phyloP scores from a whole-genome alignment of 1,284 basidiomycete species.

The Cryptococcus sp. region DNA sequence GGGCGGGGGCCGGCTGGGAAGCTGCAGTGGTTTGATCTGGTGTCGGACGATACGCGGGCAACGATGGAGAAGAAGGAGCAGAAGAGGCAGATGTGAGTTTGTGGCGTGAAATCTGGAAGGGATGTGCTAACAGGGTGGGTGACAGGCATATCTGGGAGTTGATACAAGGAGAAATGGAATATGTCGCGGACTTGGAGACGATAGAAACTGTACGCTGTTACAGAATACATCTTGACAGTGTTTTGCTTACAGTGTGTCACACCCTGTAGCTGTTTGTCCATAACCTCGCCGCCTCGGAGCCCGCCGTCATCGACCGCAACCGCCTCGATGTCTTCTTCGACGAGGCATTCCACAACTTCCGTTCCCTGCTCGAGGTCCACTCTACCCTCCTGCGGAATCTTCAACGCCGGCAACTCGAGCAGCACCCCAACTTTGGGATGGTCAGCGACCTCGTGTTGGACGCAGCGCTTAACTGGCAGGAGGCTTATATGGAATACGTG shows the following conservation, averaged over 20 bases:
- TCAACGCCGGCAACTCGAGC: conserved; percentile 81
- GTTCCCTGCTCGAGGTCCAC: conserved; percentile 64
- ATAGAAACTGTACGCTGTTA: conserved; percentile 67
- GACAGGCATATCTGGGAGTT: conserved; percentile 85
- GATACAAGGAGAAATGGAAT: conserved; percentile 93
- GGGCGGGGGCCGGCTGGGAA: conserved; percentile 66
- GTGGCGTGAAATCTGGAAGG: neutral
- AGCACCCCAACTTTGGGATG: conserved; percentile 77
- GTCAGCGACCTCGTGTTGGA: conserved; percentile 84
- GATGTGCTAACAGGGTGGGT: neutral
- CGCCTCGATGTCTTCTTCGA: conserved; percentile 73
- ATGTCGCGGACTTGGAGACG: conserved; percentile 86
- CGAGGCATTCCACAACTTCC: conserved; percentile 88
- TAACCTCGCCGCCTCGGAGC: conserved; percentile 65
- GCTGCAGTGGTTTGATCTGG: conserved; percentile 84
- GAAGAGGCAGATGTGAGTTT: conserved; percentile 78
- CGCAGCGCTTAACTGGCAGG: conserved; percentile 85
- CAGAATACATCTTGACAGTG: neutral
- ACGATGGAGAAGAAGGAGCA: conserved; percentile 69
- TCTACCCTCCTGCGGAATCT: conserved; percentile 74
- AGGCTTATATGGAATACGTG: conserved; percentile 89
- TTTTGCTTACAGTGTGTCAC: neutral
- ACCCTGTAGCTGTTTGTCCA: conserved; percentile 55
- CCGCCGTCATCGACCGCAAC: conserved; percentile 66
- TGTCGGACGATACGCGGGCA: conserved; percentile 64